Evolutionary conservation across 192 early-diverging fungal genomes (phyloP).

Genomic region (Coemansia sp.): DNA sequence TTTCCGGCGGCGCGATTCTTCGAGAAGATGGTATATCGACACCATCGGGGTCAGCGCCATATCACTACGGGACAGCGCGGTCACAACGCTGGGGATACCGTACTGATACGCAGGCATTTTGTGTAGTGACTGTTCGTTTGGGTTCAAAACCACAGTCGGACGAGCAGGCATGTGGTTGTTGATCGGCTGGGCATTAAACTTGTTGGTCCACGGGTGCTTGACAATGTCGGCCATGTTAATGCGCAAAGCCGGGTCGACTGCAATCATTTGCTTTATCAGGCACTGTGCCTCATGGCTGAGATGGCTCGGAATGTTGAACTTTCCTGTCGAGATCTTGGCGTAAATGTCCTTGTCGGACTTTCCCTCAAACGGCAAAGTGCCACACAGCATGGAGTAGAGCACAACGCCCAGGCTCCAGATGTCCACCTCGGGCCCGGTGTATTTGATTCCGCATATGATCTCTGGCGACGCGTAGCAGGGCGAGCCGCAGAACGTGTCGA

Average conservation of each 20-base stretch:
- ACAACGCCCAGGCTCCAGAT: slow-evolving; percentile 88
- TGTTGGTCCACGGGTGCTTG: slow-evolving; percentile 74
- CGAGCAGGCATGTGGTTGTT: slow-evolving; percentile 65
- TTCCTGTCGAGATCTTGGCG: slow-evolving; percentile 73
- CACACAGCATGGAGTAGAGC: slow-evolving; percentile 79
- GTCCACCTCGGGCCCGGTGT: slow-evolving; percentile 84
- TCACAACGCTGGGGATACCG: slow-evolving; percentile 24
- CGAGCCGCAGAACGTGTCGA: slow-evolving; percentile 60
- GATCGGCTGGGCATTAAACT: slow-evolving; percentile 61
- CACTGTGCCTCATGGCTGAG: slow-evolving; percentile 57
- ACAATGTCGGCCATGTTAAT: slow-evolving; percentile 68
- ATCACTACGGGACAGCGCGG: slow-evolving; percentile 37
- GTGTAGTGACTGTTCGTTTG: slow-evolving; percentile 34
- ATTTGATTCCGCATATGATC: slow-evolving; percentile 72
- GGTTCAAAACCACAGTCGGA: slow-evolving; percentile 38
- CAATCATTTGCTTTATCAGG: slow-evolving; percentile 68
- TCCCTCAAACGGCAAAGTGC: slow-evolving; percentile 81
- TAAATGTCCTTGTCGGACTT: slow-evolving; percentile 77
- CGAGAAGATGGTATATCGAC: slow-evolving; percentile 45
- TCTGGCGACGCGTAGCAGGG: slow-evolving; percentile 85
- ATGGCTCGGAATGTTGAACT: slow-evolving; percentile 59
- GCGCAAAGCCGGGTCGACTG: slow-evolving; percentile 65
- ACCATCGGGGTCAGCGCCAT: slow-evolving; percentile 42
- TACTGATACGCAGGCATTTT: slow-evolving; percentile 48
- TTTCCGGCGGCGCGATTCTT: slow-evolving; percentile 44